These are phyloP conservation scores for Backusella parvicylindrica DNA, from an alignment of 192 early-diverging fungal species.

Conservation along the genomic window DNA sequence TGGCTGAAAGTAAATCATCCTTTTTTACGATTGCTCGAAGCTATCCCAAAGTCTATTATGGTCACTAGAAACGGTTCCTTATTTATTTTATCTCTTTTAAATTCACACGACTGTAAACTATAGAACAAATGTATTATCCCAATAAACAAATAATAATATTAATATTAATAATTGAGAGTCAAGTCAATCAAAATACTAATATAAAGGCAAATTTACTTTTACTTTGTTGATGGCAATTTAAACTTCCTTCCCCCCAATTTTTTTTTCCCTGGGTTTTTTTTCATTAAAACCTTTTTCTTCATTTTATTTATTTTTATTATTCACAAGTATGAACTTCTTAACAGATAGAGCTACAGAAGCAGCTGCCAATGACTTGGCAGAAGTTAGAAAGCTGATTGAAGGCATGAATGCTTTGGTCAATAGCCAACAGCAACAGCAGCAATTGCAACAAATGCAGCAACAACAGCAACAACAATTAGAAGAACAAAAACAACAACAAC, in stretches of 20 bases:
- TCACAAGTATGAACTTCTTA: background rate
- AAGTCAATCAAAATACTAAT: background rate
- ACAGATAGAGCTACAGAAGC: constrained; percentile 19
- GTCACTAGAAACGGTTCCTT: constrained; percentile 5
- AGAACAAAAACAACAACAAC: background rate
- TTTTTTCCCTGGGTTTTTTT: background rate
- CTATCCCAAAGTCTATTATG: constrained; percentile 27
- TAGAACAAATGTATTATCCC: background rate
- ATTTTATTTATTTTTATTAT: background rate
- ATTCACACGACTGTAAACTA: background rate
- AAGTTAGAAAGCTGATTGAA: constrained; percentile 37
- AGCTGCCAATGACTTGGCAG: constrained; percentile 34
- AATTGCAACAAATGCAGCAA: constrained; percentile 21
- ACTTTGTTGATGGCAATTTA: background rate
- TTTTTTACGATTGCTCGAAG: constrained; percentile 10
- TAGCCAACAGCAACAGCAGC: constrained; percentile 24
- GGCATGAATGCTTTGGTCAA: constrained; percentile 35
- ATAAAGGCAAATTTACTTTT: no score
- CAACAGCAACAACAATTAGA: constrained; percentile 8
- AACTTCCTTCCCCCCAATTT: background rate
- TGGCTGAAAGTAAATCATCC: constrained; percentile 1
- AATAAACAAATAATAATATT: background rate
- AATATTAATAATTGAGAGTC: no score
- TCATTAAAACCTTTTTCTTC: no score
- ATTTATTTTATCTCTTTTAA: background rate